Evolutionary conservation across 495 filamentous ascomycete species (phyloP).

Genomic region (Tricharina praecox): DNA sequence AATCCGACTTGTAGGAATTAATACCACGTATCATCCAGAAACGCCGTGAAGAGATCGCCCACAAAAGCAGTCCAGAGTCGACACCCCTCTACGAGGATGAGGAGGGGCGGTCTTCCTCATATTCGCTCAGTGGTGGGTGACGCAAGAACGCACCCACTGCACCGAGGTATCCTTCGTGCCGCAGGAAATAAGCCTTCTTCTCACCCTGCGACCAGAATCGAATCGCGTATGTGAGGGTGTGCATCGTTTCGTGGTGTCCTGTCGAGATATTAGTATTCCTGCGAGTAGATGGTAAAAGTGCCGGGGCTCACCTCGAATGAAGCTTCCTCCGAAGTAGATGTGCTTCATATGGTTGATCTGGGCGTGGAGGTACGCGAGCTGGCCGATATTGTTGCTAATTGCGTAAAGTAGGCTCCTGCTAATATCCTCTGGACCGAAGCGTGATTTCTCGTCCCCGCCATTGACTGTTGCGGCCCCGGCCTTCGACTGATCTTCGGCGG

Average conservation of each 20-base stretch:
- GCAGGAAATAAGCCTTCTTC: slow-evolving; percentile 88
- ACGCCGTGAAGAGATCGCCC: too few species aligned
- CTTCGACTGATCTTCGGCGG: too few species aligned
- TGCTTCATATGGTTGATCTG: slow-evolving; percentile 77
- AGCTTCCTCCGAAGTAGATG: slow-evolving; percentile 94
- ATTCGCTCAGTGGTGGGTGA: too few species aligned
- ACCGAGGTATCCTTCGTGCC: slow-evolving; percentile 94
- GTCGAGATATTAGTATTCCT: too few species aligned
- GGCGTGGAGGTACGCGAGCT: slow-evolving; percentile 89
- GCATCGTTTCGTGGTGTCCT: slow-evolving; percentile 96
- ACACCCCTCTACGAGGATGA: too few species aligned
- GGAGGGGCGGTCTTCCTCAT: too few species aligned
- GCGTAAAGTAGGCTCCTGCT: slow-evolving; percentile 65
- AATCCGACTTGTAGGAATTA: too few species aligned
- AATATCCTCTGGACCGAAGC: slow-evolving; percentile 48
- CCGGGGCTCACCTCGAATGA: slow-evolving; percentile 71
- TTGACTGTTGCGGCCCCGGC: not conserved
- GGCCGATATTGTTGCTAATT: slow-evolving; percentile 89
- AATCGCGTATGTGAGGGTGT: slow-evolving; percentile 87
- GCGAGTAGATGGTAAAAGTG: too few species aligned
- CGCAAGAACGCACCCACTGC: slow-evolving; percentile 89
- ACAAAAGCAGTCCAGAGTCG: too few species aligned
- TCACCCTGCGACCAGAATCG: slow-evolving; percentile 89
- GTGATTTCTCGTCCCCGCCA: slow-evolving; percentile 19
- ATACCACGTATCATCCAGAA: too few species aligned